Evolutionary conservation across 768 basidiomycete genomes (phyloP), one percentile per base, ranked within the genome.

Genomic region (Dentipellis sp.): DNA sequence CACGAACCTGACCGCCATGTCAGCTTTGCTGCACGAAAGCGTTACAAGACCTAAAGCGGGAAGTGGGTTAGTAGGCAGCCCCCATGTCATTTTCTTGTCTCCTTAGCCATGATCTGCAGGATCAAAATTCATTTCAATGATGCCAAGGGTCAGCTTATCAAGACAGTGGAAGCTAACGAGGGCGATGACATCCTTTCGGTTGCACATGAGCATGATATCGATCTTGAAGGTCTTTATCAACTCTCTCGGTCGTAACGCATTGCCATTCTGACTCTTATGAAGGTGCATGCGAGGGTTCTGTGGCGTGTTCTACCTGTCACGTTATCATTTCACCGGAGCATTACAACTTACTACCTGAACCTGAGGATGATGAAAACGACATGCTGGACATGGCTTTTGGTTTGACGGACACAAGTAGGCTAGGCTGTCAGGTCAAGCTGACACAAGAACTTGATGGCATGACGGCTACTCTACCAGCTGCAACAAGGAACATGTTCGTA

Each of bases 361-460:
- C 95, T 4, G 89, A 89, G 55, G 95, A 98, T 62, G 95, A 99
- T 66, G 95, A 99, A 72, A 99, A 97, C 65, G 94, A 93, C 64
- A 94, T 94, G 92, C 80, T 99, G 39, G 95, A 97, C 69, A 91
- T 98, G 79, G 95, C 95, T 3, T 98, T 97, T 64, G 97, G 92
- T 0, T 76, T 98, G 53, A 94, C 93, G 0, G 95, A 97, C 65
- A 97, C 95, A 62, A 95, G 88, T 59, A 75, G 84, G 10, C 72
- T 91, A 17, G 88, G 88, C 0, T 89, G 88, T 65, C 88, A 89
- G 67, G 85, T 89, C 67, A 69, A 84, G 53, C 69, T 99, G 29
- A 91, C 86, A 10, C 82, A 75, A 55, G 89, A 89, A 50, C 68
- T 97, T 62, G 88, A 97, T 65, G 94, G 91, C 21, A 84, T 95